These are phyloP conservation scores for Plasmodium yoelii DNA, from an alignment of 169 alveolate genomes.

Conservation along the genomic window DNA sequence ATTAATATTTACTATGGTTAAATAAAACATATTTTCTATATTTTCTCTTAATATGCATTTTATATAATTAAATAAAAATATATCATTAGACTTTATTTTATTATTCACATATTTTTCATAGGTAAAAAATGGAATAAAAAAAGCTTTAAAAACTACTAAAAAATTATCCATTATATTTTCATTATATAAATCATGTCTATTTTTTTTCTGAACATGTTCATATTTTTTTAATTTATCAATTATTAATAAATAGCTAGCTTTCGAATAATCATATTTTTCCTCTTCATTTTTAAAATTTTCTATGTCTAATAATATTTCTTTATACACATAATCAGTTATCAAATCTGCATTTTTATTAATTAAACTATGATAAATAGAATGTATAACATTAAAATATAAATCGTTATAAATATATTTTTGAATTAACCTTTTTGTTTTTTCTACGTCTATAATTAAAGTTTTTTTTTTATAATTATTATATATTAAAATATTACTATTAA, in stretches of 20 bases:
- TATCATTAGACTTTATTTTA: background rate
- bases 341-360: conserved; percentile 2
- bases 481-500: background rate
- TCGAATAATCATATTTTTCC: too few relatives aligned
- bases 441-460: conserved; percentile 2
- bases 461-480: background rate
- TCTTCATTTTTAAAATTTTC: background rate
- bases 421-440: background rate
- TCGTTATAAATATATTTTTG: conserved; percentile 14
- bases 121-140: background rate
- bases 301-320: background rate
- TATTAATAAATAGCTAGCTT: too few relatives aligned
- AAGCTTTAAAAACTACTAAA: background rate
- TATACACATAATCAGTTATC: conserved; percentile 1
- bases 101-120: background rate
- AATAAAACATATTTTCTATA: conserved; percentile 11
- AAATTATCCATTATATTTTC: background rate
- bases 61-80: conserved; percentile 6
- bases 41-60: conserved; percentile 14
- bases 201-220: background rate
- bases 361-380: conserved; percentile 18
- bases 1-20: conserved; percentile 29
- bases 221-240: background rate
- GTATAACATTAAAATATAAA: conserved; percentile 14
- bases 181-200: background rate